These are phyloP conservation scores for Nakaseomyces kungkrabaensis DNA, from an alignment of 1,139 yeast genomes.

Conservation along the genomic window DNA sequence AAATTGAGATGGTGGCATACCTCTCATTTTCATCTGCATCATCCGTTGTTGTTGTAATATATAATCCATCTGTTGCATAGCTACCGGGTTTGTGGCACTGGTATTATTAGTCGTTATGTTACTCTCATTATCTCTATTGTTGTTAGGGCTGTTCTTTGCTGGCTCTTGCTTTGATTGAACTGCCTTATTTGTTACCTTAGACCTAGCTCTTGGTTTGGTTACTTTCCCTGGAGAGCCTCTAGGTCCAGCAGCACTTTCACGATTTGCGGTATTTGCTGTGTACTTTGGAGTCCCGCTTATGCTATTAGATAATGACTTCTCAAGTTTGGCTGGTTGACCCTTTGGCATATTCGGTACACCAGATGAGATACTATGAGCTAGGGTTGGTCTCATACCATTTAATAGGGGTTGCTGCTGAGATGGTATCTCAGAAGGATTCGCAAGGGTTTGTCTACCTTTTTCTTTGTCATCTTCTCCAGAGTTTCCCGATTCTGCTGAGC, in stretches of 20 bases:
- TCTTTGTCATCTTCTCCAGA: not conserved
- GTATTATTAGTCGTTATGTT: not conserved
- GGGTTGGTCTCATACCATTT: not conserved
- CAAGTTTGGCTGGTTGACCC: not conserved
- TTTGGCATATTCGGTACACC: not conserved
- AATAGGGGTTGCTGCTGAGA: not conserved
- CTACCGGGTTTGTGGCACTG: not conserved
- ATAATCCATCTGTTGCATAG: not conserved
- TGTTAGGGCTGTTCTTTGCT: not conserved
- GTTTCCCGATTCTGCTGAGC: not conserved
- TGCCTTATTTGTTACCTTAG: not conserved
- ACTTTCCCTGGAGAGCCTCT: not conserved
- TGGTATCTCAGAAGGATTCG: not conserved
- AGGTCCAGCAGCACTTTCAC: not conserved
- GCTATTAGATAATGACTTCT: not conserved
- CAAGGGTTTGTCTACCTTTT: not conserved
- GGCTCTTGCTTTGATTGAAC: not conserved
- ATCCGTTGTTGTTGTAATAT: not conserved
- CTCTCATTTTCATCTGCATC: not conserved
- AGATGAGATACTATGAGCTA: not conserved
- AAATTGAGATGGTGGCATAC: not conserved
- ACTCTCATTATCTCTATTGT: not conserved
- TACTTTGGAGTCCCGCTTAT: not conserved
- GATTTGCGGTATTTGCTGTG: not conserved
- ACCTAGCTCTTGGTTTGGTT: not conserved